Evolutionary conservation across 352 stramenopile genomes (phyloP).

Genomic region (Phytophthora hibernalis): DNA sequence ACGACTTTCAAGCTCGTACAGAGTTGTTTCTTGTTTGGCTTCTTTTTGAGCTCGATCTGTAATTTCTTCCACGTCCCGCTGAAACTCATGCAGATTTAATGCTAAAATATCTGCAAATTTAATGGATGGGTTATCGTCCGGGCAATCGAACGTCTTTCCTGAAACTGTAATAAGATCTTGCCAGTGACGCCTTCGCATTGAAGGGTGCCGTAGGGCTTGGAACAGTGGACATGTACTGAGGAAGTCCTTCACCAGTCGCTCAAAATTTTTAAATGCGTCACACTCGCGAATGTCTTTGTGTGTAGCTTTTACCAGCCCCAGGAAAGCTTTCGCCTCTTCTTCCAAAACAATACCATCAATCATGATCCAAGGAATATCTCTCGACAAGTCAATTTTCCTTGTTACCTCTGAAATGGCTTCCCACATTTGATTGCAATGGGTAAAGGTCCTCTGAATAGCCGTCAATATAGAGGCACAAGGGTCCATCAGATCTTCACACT

Average conservation of each 20-base stretch:
- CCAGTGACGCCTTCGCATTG: conserved; percentile 81
- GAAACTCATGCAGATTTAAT: conserved; percentile 80
- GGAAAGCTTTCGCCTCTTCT: conserved; percentile 92
- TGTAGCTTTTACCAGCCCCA: conserved; percentile 90
- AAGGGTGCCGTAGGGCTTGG: conserved; percentile 78
- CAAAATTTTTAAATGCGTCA: conserved; percentile 92
- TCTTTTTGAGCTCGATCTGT: conserved; percentile 93
- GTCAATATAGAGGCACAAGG: conserved; percentile 73
- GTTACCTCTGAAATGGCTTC: conserved; percentile 87
- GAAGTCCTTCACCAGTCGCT: conserved; percentile 78
- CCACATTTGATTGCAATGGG: conserved; percentile 87
- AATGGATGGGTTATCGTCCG: conserved; percentile 68
- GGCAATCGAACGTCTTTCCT: conserved; percentile 64
- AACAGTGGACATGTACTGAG: conserved; percentile 81
- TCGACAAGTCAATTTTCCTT: conserved; percentile 88
- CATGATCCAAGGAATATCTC: conserved; percentile 92
- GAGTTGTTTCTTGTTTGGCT: conserved; percentile 87
- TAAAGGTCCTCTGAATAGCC: conserved; percentile 79
- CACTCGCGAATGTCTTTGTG: conserved; percentile 91
- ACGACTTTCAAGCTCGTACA: conserved; percentile 79
- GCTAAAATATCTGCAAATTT: conserved; percentile 86
- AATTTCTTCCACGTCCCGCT: conserved; percentile 91
- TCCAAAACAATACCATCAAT: conserved; percentile 93
- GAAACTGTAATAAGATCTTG: conserved; percentile 68
- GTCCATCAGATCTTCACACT: conserved; percentile 92